Percentiles rank a stretch among this genome's conserved stretches.
These are phyloP conservation scores for Pulicaria dysenterica DNA, from an alignment of 129 eudicot species.

Conservation along the genomic window DNA sequence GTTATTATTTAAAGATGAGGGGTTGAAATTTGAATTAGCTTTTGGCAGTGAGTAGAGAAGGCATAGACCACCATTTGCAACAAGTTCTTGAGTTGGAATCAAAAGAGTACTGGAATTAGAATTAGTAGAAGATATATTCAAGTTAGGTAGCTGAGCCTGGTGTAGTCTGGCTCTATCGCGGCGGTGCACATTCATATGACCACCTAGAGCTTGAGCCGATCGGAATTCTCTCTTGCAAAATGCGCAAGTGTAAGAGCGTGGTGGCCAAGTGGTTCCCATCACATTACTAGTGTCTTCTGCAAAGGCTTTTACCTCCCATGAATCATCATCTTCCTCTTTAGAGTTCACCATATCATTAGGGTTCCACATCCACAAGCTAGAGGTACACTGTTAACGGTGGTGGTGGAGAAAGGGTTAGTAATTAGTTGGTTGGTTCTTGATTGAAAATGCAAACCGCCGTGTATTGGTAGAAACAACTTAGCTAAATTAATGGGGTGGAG, in stretches of 20 bases:
- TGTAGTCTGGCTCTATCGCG: conserved; percentile 43
- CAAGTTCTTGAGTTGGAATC: conserved; percentile 37
- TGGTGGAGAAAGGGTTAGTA: not conserved
- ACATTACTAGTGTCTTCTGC: conserved; percentile 32
- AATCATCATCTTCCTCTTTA: conserved; percentile 32
- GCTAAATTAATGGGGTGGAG: not conserved
- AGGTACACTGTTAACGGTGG: not conserved
- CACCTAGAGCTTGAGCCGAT: conserved; percentile 44
- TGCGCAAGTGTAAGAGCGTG: conserved; percentile 36
- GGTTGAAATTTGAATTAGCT: conserved; percentile 23
- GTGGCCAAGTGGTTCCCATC: conserved; percentile 44
- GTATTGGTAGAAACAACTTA: conserved; percentile 20
- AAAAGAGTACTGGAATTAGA: conserved; percentile 11
- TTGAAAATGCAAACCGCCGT: not conserved
- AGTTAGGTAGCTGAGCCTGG: conserved; percentile 23
- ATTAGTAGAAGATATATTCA: conserved; percentile 25
- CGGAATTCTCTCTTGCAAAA: conserved; percentile 39
- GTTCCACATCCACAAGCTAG: conserved; percentile 28
- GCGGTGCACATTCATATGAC: conserved; percentile 45
- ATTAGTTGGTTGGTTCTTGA: conserved; percentile 15
- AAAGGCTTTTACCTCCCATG: conserved; percentile 42
- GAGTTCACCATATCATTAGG: conserved; percentile 17
- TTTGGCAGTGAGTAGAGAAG: conserved; percentile 39
- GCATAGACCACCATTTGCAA: conserved; percentile 39
- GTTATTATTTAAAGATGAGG: conserved; percentile 27